Conservation (phyloP, 1,139 yeast species). For the Kazachstania sp. region DNA sequence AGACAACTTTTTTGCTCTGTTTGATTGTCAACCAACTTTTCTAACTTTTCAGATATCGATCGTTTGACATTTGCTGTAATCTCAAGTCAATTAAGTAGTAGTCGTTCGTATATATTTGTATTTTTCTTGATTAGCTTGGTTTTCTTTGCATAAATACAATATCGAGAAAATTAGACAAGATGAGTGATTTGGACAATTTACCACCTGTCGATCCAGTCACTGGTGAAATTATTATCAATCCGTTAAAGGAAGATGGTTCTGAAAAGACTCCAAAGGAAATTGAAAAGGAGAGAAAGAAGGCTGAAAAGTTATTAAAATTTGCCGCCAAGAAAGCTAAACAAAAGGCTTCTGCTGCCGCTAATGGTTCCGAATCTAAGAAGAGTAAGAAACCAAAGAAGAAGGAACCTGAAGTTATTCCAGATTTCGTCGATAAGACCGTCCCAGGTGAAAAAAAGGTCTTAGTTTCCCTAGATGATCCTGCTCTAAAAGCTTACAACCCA, state of each 20-base stretch:
- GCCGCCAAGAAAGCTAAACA: constrained; percentile 85
- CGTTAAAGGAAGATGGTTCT: constrained; percentile 32
- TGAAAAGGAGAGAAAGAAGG: constrained; percentile 92
- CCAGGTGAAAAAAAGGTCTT: constrained; percentile 88
- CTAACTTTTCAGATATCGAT: too few species aligned
- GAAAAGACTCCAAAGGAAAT: constrained; percentile 64
- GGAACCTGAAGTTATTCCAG: constrained; percentile 65
- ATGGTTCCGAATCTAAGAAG: constrained; percentile 39
- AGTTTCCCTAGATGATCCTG: constrained; percentile 79
- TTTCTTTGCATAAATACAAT: not conserved
- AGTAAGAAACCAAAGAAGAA: constrained; percentile 62
- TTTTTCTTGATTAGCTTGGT: not conserved
- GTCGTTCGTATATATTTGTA: too few species aligned
- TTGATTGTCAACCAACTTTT: too few species aligned
- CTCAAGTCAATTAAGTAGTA: too few species aligned
- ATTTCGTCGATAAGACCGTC: constrained; percentile 70
- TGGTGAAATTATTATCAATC: constrained; percentile 32
- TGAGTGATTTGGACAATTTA: constrained; percentile 27
- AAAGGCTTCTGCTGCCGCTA: constrained; percentile 36
- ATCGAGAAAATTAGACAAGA: constrained; percentile 1
- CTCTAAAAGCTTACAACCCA: constrained; percentile 91
- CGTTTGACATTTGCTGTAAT: too few species aligned
- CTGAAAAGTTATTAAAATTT: constrained; percentile 92
- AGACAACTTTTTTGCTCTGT: too few species aligned
- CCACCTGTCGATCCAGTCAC: constrained; percentile 32